Evolutionary conservation across 2,329 filamentous ascomycete genomes (phyloP).

Genomic region (Penicillium occitanis): DNA sequence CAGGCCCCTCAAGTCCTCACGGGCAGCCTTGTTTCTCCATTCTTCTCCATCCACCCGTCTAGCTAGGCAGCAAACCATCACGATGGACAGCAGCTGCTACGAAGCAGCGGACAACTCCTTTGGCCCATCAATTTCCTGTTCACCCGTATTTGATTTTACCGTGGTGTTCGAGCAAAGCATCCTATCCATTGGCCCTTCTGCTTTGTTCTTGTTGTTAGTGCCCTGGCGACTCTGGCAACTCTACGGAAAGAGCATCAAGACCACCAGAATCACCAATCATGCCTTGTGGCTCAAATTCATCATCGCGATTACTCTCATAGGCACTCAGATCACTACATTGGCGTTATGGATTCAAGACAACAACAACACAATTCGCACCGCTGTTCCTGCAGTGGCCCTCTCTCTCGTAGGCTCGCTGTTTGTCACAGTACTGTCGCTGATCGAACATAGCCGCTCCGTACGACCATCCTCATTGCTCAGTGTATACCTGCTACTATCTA

Average conservation of each 20-base stretch:
- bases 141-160: constrained; percentile 47
- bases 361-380: constrained; percentile 24
- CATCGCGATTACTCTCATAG: neutral
- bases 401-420: neutral
- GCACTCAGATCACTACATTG: neutral
- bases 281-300: constrained; percentile 2
- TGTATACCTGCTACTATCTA: constrained; percentile 44
- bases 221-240: constrained; percentile 1
- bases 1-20: too few relatives aligned
- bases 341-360: constrained; percentile 4
- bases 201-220: constrained; percentile 32
- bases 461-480: constrained; percentile 32
- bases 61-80: neutral
- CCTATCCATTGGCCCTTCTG: constrained; percentile 40
- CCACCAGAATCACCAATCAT: neutral
- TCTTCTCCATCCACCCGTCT: too few relatives aligned
- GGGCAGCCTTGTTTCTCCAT: too few relatives aligned
- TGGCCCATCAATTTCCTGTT: constrained; percentile 32
- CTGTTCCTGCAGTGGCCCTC: neutral
- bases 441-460: constrained; percentile 30
- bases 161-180: constrained; percentile 47
- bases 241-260: constrained; percentile 2
- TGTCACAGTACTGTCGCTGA: constrained; percentile 29
- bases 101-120: constrained; percentile 1
- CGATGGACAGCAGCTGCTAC: neutral